Conservation (phyloP, 2,329 filamentous ascomycete species). For the Fusarium odoratissimum region DNA sequence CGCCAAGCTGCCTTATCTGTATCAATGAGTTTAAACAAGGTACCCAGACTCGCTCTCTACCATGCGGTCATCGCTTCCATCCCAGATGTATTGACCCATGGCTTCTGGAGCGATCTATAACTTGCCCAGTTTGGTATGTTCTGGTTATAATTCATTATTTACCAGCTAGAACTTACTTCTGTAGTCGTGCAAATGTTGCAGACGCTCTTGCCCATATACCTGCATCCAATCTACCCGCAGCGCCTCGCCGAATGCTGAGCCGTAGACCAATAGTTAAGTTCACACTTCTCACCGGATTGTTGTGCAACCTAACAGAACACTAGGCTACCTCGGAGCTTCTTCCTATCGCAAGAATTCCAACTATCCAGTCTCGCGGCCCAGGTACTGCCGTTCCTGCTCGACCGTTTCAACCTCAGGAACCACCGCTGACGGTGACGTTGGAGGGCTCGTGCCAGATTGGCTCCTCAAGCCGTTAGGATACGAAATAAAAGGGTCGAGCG, state of each 20-base stretch:
- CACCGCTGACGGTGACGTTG: background rate
- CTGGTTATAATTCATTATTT: background rate
- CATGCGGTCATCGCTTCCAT: background rate
- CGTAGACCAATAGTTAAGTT: constrained; percentile 6
- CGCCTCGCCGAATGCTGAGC: background rate
- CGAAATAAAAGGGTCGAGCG: background rate
- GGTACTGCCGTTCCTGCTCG: background rate
- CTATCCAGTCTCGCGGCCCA: background rate
- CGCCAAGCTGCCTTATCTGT: background rate
- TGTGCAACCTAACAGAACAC: background rate
- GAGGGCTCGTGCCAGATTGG: background rate
- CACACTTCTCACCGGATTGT: background rate
- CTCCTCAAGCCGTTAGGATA: background rate
- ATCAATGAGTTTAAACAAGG: background rate
- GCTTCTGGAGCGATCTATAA: background rate
- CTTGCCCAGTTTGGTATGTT: background rate
- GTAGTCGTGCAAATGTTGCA: background rate
- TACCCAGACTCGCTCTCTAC: background rate
- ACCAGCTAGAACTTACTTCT: background rate
- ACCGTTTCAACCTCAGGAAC: background rate
- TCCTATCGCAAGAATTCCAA: background rate
- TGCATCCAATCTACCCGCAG: background rate
- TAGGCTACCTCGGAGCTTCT: background rate
- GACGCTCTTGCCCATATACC: background rate
- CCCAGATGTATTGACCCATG: background rate